These are phyloP conservation scores for Candida stauntonica DNA, from an alignment of 805 yeast species.

Conservation along the genomic window DNA sequence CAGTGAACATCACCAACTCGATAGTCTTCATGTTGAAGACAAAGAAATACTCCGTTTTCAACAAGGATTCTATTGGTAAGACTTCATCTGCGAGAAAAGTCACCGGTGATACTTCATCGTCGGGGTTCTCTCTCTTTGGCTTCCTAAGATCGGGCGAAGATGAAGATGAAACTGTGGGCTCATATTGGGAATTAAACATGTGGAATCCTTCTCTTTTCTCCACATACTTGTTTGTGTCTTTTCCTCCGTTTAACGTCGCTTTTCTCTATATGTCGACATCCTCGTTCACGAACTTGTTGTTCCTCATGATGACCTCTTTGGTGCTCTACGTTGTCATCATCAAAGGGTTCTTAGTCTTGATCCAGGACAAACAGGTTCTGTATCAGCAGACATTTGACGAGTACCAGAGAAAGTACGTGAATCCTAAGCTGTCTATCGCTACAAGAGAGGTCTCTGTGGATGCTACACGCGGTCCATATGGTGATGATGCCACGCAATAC, in stretches of 20 bases:
- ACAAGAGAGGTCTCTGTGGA: slow-evolving; percentile 60
- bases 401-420: slow-evolving; percentile 56
- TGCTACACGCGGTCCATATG: slow-evolving; percentile 40
- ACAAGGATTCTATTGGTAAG: slow-evolving; percentile 17
- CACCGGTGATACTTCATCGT: slow-evolving; percentile 1
- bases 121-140: slow-evolving; percentile 1
- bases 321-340: slow-evolving; percentile 37
- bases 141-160: neutral
- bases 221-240: slow-evolving; percentile 45
- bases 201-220: slow-evolving; percentile 68
- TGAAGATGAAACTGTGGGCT: slow-evolving; percentile 19
- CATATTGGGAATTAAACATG: slow-evolving; percentile 51
- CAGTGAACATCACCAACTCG: slow-evolving; percentile 21
- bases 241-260: slow-evolving; percentile 53
- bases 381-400: slow-evolving; percentile 60
- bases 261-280: slow-evolving; percentile 37
- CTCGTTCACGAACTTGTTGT: slow-evolving; percentile 33
- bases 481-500: slow-evolving; percentile 25
- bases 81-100: slow-evolving; percentile 22
- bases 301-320: slow-evolving; percentile 34
- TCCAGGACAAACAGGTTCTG: slow-evolving; percentile 57
- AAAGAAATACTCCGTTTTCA: slow-evolving; percentile 24
- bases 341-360: slow-evolving; percentile 40
- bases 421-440: slow-evolving; percentile 47
- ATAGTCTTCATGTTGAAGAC: slow-evolving; percentile 20